phyloP scores from a whole-genome alignment of 2,329 filamentous ascomycete genomes.

The Zasmidium citrigriseum region DNA sequence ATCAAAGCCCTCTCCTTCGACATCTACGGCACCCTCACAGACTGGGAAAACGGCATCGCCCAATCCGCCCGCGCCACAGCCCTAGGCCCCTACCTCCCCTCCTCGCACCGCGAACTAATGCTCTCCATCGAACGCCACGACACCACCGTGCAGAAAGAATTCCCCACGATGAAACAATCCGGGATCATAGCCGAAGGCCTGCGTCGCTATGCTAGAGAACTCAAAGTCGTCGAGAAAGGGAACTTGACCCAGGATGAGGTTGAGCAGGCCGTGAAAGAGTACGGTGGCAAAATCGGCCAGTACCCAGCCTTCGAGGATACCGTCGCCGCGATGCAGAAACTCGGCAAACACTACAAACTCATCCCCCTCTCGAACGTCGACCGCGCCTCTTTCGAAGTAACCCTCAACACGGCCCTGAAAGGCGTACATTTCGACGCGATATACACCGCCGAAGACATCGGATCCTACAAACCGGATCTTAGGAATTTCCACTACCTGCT shows the following conservation, averaged over 20 bases:
- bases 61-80: slow-evolving; percentile 52
- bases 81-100: slow-evolving; percentile 48
- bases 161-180: slow-evolving; percentile 62
- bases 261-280: slow-evolving; percentile 46
- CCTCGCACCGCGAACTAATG: slow-evolving; percentile 46
- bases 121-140: slow-evolving; percentile 50
- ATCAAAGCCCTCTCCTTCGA: slow-evolving; percentile 66
- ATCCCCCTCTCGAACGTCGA: slow-evolving; percentile 65
- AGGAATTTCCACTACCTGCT: slow-evolving; percentile 69
- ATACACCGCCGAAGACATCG: slow-evolving; percentile 69
- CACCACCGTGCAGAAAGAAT: slow-evolving; percentile 51
- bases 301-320: slow-evolving; percentile 64
- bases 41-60: slow-evolving; percentile 72
- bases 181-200: slow-evolving; percentile 47
- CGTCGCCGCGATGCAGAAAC: slow-evolving; percentile 51
- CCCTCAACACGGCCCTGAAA: slow-evolving; percentile 52
- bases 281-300: slow-evolving; percentile 54
- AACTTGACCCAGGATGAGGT: slow-evolving; percentile 48
- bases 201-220: slow-evolving; percentile 31
- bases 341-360: slow-evolving; percentile 58
- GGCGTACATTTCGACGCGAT: slow-evolving; percentile 29
- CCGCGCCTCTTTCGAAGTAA: slow-evolving; percentile 51
- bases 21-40: slow-evolving; percentile 76
- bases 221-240: slow-evolving; percentile 51
- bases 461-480: slow-evolving; percentile 68